Conservation (phyloP, 2,329 filamentous ascomycete species). For the Arthrinium phaeospermum region DNA sequence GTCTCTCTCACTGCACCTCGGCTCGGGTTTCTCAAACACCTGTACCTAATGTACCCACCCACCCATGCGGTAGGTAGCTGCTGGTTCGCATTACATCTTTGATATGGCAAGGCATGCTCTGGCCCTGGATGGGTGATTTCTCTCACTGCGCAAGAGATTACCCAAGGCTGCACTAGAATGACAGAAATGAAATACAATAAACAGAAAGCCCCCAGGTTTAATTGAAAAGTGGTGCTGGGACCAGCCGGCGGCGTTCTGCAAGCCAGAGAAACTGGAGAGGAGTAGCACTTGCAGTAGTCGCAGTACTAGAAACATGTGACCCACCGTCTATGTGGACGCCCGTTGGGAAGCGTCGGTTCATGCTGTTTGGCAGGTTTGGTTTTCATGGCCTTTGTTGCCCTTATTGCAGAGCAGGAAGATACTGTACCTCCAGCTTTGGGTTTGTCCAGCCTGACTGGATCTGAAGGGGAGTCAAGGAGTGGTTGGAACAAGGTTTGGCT, state of each 20-base stretch:
- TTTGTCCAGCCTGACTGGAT: not conserved
- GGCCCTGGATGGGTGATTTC: no score
- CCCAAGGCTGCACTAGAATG: not conserved
- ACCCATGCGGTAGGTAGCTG: not conserved
- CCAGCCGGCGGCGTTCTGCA: not conserved
- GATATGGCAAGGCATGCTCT: not conserved
- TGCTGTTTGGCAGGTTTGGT: not conserved
- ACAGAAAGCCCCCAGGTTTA: not conserved
- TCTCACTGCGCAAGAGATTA: not conserved
- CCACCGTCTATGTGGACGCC: conserved; percentile 8
- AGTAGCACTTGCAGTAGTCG: conserved; percentile 13
- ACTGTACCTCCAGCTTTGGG: not conserved
- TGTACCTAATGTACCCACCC: not conserved
- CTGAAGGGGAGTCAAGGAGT: not conserved
- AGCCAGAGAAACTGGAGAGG: not conserved
- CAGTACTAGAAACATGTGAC: conserved; percentile 9
- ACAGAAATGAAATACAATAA: not conserved
- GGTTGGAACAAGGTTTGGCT: not conserved
- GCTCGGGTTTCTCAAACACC: not conserved
- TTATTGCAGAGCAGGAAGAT: not conserved
- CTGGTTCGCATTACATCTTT: not conserved
- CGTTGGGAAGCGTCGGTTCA: conserved; percentile 11
- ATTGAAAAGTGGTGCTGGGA: conserved; percentile 1
- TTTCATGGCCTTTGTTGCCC: not conserved
- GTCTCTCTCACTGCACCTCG: not conserved